Conservation (phyloP, 2,329 filamentous ascomycete species). For the Cercospora sojina region DNA sequence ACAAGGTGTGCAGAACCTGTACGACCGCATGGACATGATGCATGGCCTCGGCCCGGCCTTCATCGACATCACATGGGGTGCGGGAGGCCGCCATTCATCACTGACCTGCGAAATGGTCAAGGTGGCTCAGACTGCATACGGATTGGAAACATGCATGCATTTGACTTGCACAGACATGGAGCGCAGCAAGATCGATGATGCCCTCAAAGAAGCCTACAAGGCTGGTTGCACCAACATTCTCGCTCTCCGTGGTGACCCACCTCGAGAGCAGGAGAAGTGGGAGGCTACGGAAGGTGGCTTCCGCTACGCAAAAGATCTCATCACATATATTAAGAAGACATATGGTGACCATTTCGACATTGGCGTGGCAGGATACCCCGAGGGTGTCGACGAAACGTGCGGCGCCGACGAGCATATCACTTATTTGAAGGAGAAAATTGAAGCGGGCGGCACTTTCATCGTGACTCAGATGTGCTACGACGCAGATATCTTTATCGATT, state of each 20-base stretch:
- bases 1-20: conserved; percentile 96
- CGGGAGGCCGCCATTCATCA: conserved; percentile 85
- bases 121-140: conserved; percentile 91
- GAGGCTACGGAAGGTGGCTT: conserved; percentile 77
- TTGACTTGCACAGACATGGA: conserved; percentile 99
- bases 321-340: conserved; percentile 73
- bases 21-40: conserved; percentile 99
- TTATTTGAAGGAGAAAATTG: conserved; percentile 95
- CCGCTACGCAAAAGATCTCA: conserved; percentile 87
- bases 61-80: conserved; percentile 98
- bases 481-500: conserved; percentile 87
- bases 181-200: conserved; percentile 83
- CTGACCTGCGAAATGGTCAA: conserved; percentile 97
- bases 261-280: conserved; percentile 92
- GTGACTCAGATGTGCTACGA: conserved; percentile 99
- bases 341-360: conserved; percentile 95
- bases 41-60: conserved; percentile 90
- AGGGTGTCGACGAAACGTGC: conserved; percentile 90
- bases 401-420: conserved; percentile 81
- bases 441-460: conserved; percentile 88
- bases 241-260: conserved; percentile 88
- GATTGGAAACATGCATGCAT: conserved; percentile 98
- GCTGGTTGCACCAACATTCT: conserved; percentile 97
- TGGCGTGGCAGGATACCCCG: conserved; percentile 93
- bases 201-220: conserved; percentile 84